phyloP scores from a whole-genome alignment of 1,284 basidiomycete species.

The Cryptococcus maquisensis region DNA sequence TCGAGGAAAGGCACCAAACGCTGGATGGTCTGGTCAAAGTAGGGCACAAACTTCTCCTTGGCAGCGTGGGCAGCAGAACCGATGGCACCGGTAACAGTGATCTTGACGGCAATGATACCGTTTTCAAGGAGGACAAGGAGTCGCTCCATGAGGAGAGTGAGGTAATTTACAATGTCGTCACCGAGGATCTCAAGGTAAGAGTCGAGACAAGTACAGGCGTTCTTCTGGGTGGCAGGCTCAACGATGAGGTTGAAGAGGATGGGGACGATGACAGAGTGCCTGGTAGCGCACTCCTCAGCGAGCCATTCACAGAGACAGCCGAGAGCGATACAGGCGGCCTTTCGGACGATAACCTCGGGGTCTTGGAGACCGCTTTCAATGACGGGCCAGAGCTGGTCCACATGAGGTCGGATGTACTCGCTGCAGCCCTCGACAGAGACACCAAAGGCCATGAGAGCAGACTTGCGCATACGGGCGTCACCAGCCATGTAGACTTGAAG shows the following conservation, averaged over 20 bases:
- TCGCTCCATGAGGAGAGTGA: constrained; percentile 92
- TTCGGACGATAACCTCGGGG: constrained; percentile 77
- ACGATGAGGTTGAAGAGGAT: constrained; percentile 86
- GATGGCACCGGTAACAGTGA: constrained; percentile 96
- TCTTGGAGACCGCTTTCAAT: constrained; percentile 88
- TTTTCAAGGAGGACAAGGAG: constrained; percentile 82
- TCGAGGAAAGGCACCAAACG: constrained; percentile 81
- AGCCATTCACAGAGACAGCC: constrained; percentile 98
- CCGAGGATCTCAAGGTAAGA: constrained; percentile 93
- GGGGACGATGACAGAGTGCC: constrained; percentile 78
- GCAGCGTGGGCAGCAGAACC: constrained; percentile 98
- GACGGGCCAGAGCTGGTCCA: constrained; percentile 89
- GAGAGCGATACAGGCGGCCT: constrained; percentile 90
- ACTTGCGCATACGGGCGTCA: constrained; percentile 76
- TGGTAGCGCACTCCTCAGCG: constrained; percentile 83
- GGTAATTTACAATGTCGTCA: constrained; percentile 79
- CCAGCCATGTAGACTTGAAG: constrained; percentile 75
- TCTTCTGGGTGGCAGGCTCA: constrained; percentile 79
- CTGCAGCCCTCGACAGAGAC: constrained; percentile 97
- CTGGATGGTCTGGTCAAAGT: constrained; percentile 90
- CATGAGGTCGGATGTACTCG: constrained; percentile 94
- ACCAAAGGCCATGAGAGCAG: constrained; percentile 93
- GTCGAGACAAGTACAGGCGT: constrained; percentile 94
- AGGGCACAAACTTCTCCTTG: constrained; percentile 84
- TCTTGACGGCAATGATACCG: constrained; percentile 81